Conservation (phyloP, 2,329 filamentous ascomycete genomes). For the Diatrype stigma region DNA sequence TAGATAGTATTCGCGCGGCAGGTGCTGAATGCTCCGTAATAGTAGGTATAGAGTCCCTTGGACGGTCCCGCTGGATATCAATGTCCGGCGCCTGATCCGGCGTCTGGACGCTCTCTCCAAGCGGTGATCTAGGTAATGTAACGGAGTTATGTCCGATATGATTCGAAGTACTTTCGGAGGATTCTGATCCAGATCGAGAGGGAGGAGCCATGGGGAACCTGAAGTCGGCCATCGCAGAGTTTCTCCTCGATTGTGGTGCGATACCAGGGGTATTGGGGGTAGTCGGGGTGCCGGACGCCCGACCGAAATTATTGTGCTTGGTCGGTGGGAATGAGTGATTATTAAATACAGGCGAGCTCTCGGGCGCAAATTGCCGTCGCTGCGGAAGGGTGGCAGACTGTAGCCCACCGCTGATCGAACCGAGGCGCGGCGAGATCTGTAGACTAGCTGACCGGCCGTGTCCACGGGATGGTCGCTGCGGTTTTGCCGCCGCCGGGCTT, state of each 20-base stretch:
- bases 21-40: constrained; percentile 57
- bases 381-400: constrained; percentile 36
- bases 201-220: constrained; percentile 50
- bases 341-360: constrained; percentile 49
- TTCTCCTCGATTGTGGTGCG: constrained; percentile 35
- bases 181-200: constrained; percentile 34
- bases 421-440: constrained; percentile 60
- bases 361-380: constrained; percentile 41
- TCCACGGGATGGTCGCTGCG: constrained; percentile 53
- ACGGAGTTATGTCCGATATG: constrained; percentile 33
- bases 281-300: constrained; percentile 38
- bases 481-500: constrained; percentile 31
- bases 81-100: background rate
- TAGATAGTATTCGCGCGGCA: constrained; percentile 68
- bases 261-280: constrained; percentile 41
- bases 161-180: constrained; percentile 20
- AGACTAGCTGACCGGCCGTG: constrained; percentile 79
- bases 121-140: constrained; percentile 34
- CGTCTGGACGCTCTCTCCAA: constrained; percentile 28
- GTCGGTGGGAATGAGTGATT: constrained; percentile 50
- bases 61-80: constrained; percentile 30
- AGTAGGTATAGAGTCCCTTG: constrained; percentile 42
- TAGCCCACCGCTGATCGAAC: constrained; percentile 38
- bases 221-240: constrained; percentile 50
- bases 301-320: constrained; percentile 35